phyloP scores from a whole-genome alignment of 2,329 filamentous ascomycete genomes.

The Metarhizium album region DNA sequence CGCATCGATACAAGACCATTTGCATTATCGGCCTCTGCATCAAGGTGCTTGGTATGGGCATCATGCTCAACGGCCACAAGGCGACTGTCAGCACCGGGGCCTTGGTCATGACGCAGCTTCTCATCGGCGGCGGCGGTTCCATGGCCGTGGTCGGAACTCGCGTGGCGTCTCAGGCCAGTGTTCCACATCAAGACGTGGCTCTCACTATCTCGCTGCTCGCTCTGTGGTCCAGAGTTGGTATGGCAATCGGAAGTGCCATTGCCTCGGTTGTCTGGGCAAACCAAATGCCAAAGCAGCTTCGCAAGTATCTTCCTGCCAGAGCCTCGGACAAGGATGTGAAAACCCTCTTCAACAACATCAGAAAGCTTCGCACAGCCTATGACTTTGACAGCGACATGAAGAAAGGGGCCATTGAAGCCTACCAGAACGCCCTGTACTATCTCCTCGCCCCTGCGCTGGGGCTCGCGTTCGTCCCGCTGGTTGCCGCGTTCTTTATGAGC shows the following conservation, averaged over 20 bases:
- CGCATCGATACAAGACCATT: conserved; percentile 28
- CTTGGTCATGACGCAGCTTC: conserved; percentile 22
- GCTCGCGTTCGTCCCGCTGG: background rate
- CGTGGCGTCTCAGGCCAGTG: conserved; percentile 27
- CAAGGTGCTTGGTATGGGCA: conserved; percentile 25
- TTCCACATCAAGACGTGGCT: conserved; percentile 27
- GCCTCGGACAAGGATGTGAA: conserved; percentile 12
- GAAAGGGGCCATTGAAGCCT: background rate
- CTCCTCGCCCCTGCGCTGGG: background rate
- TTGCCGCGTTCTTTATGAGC: background rate
- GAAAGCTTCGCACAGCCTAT: conserved; percentile 2
- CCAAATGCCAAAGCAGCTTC: conserved; percentile 16
- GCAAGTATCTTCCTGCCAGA: conserved; percentile 13
- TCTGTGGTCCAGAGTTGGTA: conserved; percentile 25
- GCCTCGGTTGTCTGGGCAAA: conserved; percentile 25
- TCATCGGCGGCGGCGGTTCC: conserved; percentile 24
- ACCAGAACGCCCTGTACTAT: background rate
- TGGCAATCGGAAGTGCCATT: conserved; percentile 25
- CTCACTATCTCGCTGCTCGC: conserved; percentile 22
- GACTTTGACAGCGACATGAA: background rate
- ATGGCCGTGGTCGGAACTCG: conserved; percentile 26
- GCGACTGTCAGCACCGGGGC: conserved; percentile 22
- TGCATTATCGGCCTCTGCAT: conserved; percentile 24
- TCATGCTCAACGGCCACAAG: conserved; percentile 19
- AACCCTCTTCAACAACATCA: conserved; percentile 23